Percentiles rank a stretch among this genome's conserved stretches.
Evolutionary conservation across 768 basidiomycete genomes (phyloP).

Genomic region (Boletus insuetus): DNA sequence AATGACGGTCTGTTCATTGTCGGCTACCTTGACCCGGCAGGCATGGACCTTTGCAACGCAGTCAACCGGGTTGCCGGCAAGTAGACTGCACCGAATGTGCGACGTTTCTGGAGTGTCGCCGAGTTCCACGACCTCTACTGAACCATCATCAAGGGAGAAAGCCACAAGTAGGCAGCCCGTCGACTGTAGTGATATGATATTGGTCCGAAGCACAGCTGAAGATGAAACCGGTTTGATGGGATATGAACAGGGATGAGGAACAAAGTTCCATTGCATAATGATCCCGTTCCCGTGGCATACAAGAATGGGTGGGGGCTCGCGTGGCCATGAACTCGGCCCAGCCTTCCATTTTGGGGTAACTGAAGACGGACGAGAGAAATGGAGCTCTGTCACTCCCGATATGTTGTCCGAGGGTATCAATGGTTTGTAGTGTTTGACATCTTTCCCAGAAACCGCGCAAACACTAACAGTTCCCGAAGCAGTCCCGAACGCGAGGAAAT

Average conservation of each 20-base stretch:
- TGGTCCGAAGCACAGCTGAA: slow-evolving; percentile 44
- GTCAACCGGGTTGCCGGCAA: slow-evolving; percentile 59
- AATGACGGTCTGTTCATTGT: slow-evolving; percentile 50
- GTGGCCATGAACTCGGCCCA: slow-evolving; percentile 11
- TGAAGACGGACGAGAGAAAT: slow-evolving; percentile 35
- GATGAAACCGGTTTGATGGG: slow-evolving; percentile 45
- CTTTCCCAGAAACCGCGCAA: slow-evolving; percentile 52
- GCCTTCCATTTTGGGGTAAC: slow-evolving; percentile 14
- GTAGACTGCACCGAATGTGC: slow-evolving; percentile 46
- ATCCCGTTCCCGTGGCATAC: slow-evolving; percentile 59
- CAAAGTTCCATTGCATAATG: slow-evolving; percentile 50
- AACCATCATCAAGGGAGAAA: slow-evolving; percentile 65
- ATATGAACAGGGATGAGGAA: slow-evolving; percentile 19
- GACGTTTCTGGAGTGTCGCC: slow-evolving; percentile 43
- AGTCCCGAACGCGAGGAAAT: slow-evolving; percentile 70
- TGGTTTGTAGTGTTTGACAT: slow-evolving; percentile 38
- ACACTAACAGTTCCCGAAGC: slow-evolving; percentile 60
- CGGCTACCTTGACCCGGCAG: slow-evolving; percentile 50
- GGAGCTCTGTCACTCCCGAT: slow-evolving; percentile 53
- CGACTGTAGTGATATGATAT: slow-evolving; percentile 46
- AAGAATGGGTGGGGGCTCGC: slow-evolving; percentile 33
- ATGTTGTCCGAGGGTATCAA: slow-evolving; percentile 41
- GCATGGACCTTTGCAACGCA: slow-evolving; percentile 51
- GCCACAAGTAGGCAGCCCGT: slow-evolving; percentile 50
- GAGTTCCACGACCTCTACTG: slow-evolving; percentile 58